A percentile compares a stretch with the other conserved stretches of the same genome.
These are phyloP conservation scores for Rugonectria rugulosa DNA, from an alignment of 2,329 filamentous ascomycete species.

Conservation along the genomic window DNA sequence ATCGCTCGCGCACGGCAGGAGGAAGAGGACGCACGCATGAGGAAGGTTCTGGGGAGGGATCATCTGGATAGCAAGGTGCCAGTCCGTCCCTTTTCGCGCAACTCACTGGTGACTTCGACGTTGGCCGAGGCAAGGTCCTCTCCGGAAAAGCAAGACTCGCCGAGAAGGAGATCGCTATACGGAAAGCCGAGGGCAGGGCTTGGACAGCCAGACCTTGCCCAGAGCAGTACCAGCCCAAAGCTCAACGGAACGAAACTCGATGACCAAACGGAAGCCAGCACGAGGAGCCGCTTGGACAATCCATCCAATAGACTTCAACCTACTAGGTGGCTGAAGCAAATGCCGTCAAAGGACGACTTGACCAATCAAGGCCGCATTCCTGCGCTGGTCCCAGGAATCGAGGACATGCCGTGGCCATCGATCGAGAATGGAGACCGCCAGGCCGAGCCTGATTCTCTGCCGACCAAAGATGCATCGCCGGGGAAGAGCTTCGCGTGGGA, in stretches of 20 bases:
- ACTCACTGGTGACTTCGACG: constrained; percentile 32
- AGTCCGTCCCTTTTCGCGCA: constrained; percentile 32
- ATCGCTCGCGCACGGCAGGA: constrained; percentile 48
- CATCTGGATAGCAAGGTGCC: constrained; percentile 42
- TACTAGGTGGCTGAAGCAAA: constrained; percentile 25
- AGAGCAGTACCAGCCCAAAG: constrained; percentile 14
- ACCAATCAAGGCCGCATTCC: constrained; percentile 44
- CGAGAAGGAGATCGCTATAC: constrained; percentile 32
- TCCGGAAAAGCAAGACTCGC: constrained; percentile 29
- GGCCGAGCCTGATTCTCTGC: neutral
- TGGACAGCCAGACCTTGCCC: constrained; percentile 20
- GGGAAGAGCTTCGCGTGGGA: constrained; percentile 64
- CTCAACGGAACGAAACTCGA: constrained; percentile 20
- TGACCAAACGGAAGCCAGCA: constrained; percentile 9
- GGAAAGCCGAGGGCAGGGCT: constrained; percentile 36
- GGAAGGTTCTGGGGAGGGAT: constrained; percentile 40
- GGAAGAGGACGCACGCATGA: constrained; percentile 42
- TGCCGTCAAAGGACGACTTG: constrained; percentile 35
- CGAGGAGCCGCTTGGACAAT: constrained; percentile 18
- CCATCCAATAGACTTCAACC: constrained; percentile 13
- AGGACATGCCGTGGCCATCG: constrained; percentile 46
- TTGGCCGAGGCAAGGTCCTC: constrained; percentile 29
- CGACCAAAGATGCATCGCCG: constrained; percentile 46
- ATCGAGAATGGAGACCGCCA: constrained; percentile 36
- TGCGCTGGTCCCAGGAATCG: constrained; percentile 49